phyloP scores from a whole-genome alignment of 2,329 filamentous ascomycete species.

The Aspergillus spinulosporus region DNA sequence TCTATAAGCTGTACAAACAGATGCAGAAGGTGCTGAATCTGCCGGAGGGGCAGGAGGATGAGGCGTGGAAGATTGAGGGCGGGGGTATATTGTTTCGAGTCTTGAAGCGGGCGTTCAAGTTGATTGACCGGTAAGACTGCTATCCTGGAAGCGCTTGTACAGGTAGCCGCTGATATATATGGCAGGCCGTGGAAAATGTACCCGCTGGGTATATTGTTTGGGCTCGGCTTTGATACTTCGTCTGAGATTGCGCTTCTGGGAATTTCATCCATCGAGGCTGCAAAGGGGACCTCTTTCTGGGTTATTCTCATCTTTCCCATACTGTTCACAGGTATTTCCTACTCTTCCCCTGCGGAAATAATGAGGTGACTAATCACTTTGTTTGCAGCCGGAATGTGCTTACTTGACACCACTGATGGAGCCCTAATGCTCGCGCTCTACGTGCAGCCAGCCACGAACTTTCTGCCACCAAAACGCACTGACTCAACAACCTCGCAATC shows the following conservation, averaged over 20 bases:
- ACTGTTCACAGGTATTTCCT: slow-evolving; percentile 73
- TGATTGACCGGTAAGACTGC: slow-evolving; percentile 56
- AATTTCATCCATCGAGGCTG: slow-evolving; percentile 83
- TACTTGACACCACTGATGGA: slow-evolving; percentile 88
- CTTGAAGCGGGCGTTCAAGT: slow-evolving; percentile 72
- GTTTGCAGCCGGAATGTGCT: slow-evolving; percentile 77
- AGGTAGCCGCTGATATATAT: neutral
- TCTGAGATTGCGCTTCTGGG: slow-evolving; percentile 91
- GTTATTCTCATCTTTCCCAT: slow-evolving; percentile 88
- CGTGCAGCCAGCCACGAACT: slow-evolving; percentile 55
- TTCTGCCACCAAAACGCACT: slow-evolving; percentile 34
- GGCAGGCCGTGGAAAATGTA: slow-evolving; percentile 84
- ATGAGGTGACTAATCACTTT: neutral
- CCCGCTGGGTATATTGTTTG: slow-evolving; percentile 82
- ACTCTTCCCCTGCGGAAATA: neutral
- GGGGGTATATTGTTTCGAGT: slow-evolving; percentile 72
- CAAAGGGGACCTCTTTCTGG: slow-evolving; percentile 87
- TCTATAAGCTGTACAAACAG: slow-evolving; percentile 72
- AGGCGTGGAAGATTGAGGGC: slow-evolving; percentile 69
- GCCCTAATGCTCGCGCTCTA: slow-evolving; percentile 95
- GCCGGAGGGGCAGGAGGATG: slow-evolving; percentile 47
- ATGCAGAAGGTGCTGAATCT: slow-evolving; percentile 62
- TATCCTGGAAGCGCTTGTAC: no score
- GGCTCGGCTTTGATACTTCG: slow-evolving; percentile 91
- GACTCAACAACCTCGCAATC: slow-evolving; percentile 19